Percentiles rank a stretch among this genome's conserved stretches.
Conservation (phyloP, 2,329 filamentous ascomycete genomes). For the Alternaria viburni region DNA sequence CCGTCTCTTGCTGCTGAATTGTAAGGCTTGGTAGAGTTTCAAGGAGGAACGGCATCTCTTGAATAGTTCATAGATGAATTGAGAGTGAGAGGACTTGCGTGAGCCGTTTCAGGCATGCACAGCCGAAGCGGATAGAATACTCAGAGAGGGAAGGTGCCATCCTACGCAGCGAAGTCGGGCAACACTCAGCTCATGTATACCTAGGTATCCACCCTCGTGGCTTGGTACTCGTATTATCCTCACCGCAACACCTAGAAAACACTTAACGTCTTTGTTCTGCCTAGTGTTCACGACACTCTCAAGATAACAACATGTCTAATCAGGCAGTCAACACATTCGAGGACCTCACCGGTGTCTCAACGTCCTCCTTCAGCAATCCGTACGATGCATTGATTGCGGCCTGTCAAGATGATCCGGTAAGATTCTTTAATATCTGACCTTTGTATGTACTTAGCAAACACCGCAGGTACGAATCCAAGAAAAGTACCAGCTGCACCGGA, state of each 20-base stretch:
- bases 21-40: no score
- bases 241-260: not conserved
- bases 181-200: not conserved
- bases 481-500: conserved; percentile 76
- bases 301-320: conserved; percentile 16
- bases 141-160: conserved; percentile 1
- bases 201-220: not conserved
- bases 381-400: conserved; percentile 75
- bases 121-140: conserved; percentile 5
- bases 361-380: conserved; percentile 66
- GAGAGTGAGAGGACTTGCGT: not conserved
- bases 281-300: no score
- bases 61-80: no score
- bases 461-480: conserved; percentile 69
- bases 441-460: not conserved
- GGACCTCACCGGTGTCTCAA: conserved; percentile 50
- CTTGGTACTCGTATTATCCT: not conserved
- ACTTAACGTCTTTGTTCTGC: no score
- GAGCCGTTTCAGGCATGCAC: not conserved
- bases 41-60: no score
- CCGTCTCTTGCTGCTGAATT: not conserved
- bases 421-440: conserved; percentile 25
- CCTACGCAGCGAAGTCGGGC: not conserved
- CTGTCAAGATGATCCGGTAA: conserved; percentile 71
- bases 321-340: conserved; percentile 36